Conservation (phyloP, 148 eudicot species). For the Rhododendron ovatum region DNA sequence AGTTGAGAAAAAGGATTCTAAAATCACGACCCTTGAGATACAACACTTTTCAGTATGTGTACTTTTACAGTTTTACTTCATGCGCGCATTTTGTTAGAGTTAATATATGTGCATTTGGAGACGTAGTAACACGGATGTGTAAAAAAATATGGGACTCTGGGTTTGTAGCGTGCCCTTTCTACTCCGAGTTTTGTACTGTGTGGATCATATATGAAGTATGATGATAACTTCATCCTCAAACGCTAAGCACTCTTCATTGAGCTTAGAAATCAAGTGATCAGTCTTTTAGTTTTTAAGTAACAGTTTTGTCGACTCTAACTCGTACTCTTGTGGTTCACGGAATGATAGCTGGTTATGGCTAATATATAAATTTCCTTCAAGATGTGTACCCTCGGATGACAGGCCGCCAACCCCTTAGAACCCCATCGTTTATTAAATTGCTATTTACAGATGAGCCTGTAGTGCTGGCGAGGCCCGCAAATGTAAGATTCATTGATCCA, state of each 20-base stretch:
- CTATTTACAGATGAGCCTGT: conserved; percentile 88
- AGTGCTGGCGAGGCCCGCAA: conserved; percentile 64
- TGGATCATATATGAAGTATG: background rate
- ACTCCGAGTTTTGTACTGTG: background rate
- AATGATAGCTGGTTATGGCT: conserved; percentile 93
- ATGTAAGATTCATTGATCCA: conserved; percentile 71
- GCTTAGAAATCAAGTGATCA: background rate
- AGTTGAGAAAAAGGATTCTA: too few relatives aligned
- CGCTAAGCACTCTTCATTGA: background rate
- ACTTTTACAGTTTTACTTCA: background rate
- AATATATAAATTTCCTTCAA: conserved; percentile 64
- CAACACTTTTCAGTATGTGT: background rate
- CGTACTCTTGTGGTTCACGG: conserved; percentile 41
- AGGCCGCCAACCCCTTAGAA: conserved; percentile 75
- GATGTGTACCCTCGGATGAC: conserved; percentile 94
- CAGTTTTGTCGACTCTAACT: background rate
- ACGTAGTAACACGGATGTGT: background rate
- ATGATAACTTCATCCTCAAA: background rate
- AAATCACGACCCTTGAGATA: background rate
- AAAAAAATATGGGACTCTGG: background rate
- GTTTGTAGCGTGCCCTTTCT: background rate
- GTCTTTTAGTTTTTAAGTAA: background rate
- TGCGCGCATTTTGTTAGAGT: background rate
- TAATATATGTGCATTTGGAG: background rate
- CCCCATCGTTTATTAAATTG: conserved; percentile 64